Base-by-base conservation (phyloP, 1,284 basidiomycete species). In the Sutorius eximius region DNA sequence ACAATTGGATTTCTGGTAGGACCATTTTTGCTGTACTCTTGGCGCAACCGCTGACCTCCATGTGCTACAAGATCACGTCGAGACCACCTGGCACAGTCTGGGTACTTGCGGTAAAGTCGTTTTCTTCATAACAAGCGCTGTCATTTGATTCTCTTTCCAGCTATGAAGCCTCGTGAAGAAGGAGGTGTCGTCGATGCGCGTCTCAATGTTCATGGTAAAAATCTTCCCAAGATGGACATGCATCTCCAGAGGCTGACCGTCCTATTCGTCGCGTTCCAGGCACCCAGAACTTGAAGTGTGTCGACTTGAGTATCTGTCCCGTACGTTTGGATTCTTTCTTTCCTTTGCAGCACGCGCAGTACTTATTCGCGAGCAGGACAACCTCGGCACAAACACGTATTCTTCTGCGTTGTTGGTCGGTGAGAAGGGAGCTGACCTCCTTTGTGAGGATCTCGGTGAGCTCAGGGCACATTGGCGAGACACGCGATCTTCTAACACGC, bases 141-240 rank as follows among this genome's bases (percentile, higher is more conserved):
- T 40, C 20, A 40, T 16, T 9, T 9, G 24, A 45, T 27, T 0
- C 8, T 11, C 49, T 36, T 2, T 18, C 13, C 27, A 60, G 59
- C 88, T 20, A 91, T 91, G 89, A 87, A 90, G 65, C 88, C 88
- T n/a, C 77, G 82, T 45, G 78, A 81, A 58, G 72, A 89, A 67
- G 89, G 89, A 45, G 90, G 90, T 65, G 89, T 91, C 32, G 83
- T 92, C 61, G 89, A 91, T 71, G 73, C 73, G 22, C 80, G 83
- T 56, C 77, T 90, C 57, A 86, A 80, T 65, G 90, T 93, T 47
- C 88, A 82, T 69, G 89, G 59, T 58, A 33, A 57, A 27, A 57
- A 27, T 10, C 22, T 7, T 32, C 16, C 30, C 33, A 15, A 10
- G 13, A 52, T 10, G 18, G 3, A 24, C 10, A 29, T 20, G 24